Evolutionary conservation across 768 basidiomycete species (phyloP).

Genomic region (Lactifluus pinguis): DNA sequence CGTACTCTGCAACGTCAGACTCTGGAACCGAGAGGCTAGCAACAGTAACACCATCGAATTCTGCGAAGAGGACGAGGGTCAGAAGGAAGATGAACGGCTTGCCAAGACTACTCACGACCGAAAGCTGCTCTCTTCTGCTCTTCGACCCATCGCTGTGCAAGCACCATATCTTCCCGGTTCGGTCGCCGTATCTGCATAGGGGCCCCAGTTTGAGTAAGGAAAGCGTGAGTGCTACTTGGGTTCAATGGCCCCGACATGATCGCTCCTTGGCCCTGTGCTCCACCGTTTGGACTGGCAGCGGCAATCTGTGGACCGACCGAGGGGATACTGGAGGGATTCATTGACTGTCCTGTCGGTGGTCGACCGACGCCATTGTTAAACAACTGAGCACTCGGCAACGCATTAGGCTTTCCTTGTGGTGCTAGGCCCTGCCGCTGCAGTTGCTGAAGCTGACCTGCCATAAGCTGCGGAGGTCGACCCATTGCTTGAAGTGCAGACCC

Average conservation of each 20-base stretch:
- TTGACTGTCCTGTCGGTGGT: conserved; percentile 1
- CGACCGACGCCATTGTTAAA: no score
- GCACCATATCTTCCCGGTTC: neutral
- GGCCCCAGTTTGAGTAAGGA: neutral
- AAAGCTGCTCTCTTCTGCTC: conserved; percentile 4
- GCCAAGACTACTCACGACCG: neutral
- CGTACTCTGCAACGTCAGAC: conserved; percentile 8
- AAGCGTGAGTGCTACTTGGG: neutral
- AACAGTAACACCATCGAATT: neutral
- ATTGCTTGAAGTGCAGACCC: no score
- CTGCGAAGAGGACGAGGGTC: neutral
- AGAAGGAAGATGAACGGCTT: neutral
- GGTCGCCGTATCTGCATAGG: neutral
- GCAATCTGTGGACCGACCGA: neutral
- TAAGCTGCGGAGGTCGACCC: no score
- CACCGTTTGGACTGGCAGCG: neutral
- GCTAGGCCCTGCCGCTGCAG: no score
- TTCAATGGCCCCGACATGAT: conserved; percentile 6
- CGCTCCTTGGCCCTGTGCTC: conserved; percentile 1
- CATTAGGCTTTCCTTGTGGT: no score
- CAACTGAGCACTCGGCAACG: no score
- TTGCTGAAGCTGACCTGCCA: no score
- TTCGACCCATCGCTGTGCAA: conserved; percentile 5
- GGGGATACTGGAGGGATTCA: neutral
- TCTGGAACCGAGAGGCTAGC: neutral